Conservation (phyloP, 2,329 filamentous ascomycete genomes). For the Hypoxylon sp. region DNA sequence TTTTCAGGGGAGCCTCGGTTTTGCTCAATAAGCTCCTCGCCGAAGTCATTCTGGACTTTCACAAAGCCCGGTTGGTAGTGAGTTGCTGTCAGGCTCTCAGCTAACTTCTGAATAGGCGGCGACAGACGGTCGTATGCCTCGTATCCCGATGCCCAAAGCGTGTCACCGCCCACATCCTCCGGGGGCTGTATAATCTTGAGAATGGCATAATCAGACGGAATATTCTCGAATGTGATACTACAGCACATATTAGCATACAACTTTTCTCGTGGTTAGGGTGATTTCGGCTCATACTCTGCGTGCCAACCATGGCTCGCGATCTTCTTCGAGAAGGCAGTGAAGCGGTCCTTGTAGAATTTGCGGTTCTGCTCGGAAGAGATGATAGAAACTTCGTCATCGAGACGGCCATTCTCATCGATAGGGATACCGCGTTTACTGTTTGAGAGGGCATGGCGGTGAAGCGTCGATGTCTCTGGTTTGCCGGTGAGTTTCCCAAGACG, state of each 20-base stretch:
- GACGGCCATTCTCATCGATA: constrained; percentile 66
- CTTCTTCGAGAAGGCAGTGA: constrained; percentile 47
- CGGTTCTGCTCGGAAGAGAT: constrained; percentile 70
- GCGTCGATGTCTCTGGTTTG: constrained; percentile 63
- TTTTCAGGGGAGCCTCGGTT: constrained; percentile 71
- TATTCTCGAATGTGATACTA: constrained; percentile 66
- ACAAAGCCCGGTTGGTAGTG: constrained; percentile 66
- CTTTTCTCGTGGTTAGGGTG: too few species aligned
- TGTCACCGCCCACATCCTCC: constrained; percentile 62
- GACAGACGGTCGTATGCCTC: constrained; percentile 71
- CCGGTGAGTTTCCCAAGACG: constrained; percentile 61
- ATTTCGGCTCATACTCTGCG: constrained; percentile 56
- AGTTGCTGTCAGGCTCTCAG: constrained; percentile 66
- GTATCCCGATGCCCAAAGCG: constrained; percentile 65
- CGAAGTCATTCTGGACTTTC: constrained; percentile 64
- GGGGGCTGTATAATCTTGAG: constrained; percentile 66
- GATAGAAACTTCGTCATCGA: constrained; percentile 69
- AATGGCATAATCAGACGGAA: constrained; percentile 68
- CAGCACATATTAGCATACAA: constrained; percentile 3
- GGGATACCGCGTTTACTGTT: constrained; percentile 43
- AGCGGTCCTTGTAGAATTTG: constrained; percentile 67
- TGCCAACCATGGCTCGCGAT: constrained; percentile 65
- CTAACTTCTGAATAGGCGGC: constrained; percentile 61
- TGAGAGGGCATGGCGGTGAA: constrained; percentile 68
- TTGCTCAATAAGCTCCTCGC: constrained; percentile 61